phyloP scores from a whole-genome alignment of 768 basidiomycete species.

The Flagelloscypha sp. region DNA sequence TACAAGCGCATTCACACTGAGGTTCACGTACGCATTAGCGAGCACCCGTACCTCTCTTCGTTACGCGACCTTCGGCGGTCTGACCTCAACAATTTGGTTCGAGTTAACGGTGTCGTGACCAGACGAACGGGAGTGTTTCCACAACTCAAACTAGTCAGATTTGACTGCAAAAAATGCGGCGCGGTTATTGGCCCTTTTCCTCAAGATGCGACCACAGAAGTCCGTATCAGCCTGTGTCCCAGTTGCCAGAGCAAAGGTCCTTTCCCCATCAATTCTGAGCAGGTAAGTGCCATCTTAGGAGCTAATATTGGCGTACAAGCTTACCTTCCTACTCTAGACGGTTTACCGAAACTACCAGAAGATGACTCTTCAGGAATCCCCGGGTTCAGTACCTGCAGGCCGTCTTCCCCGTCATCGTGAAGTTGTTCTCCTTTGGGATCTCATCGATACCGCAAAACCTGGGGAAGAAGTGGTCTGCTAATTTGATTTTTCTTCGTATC shows the following conservation, averaged over 20 bases:
- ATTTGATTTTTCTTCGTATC: not conserved
- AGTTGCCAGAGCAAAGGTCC: slow-evolving; percentile 94
- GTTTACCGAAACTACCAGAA: slow-evolving; percentile 98
- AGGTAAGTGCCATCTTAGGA: slow-evolving; percentile 39
- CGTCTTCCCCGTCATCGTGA: slow-evolving; percentile 95
- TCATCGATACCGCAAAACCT: slow-evolving; percentile 96
- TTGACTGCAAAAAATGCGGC: slow-evolving; percentile 92
- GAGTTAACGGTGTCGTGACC: slow-evolving; percentile 94
- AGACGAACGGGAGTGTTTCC: slow-evolving; percentile 94
- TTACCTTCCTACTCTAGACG: slow-evolving; percentile 47
- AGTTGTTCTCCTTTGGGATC: slow-evolving; percentile 93
- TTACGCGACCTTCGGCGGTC: slow-evolving; percentile 89
- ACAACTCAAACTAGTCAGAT: slow-evolving; percentile 99
- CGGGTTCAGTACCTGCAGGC: slow-evolving; percentile 95
- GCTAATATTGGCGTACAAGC: not conserved
- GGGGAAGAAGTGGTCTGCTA: slow-evolving; percentile 89
- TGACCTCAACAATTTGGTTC: slow-evolving; percentile 91
- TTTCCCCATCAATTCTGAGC: slow-evolving; percentile 93
- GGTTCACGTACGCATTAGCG: slow-evolving; percentile 93
- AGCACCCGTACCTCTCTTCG: slow-evolving; percentile 83
- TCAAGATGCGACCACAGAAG: slow-evolving; percentile 92
- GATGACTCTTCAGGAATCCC: slow-evolving; percentile 97
- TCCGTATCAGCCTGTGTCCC: slow-evolving; percentile 89
- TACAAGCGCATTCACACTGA: slow-evolving; percentile 98
- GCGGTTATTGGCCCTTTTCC: slow-evolving; percentile 95